Evolutionary conservation across 2,329 filamentous ascomycete species (phyloP).

Genomic region (Nigrograna mackinnonii): DNA sequence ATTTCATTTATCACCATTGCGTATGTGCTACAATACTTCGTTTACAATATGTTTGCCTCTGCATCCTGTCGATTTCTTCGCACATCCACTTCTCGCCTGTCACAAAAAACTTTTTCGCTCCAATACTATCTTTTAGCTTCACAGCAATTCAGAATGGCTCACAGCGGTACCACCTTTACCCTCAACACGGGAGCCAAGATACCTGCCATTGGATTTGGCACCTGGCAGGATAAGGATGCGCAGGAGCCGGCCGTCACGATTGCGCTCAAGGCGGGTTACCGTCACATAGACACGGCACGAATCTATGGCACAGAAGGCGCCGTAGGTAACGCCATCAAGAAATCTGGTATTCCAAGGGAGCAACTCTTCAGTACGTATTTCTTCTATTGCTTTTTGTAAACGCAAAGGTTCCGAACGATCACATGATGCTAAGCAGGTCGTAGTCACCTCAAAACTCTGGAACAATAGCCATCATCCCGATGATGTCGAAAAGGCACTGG

Average conservation of each 20-base stretch:
- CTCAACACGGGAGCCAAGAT: conserved; percentile 75
- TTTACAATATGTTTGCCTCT: conserved; percentile 10
- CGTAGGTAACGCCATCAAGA: conserved; percentile 24
- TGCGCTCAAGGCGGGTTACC: conserved; percentile 17
- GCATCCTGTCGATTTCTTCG: conserved; percentile 7
- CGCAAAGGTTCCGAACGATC: too few relatives aligned
- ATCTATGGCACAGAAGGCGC: conserved; percentile 14
- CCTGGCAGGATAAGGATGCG: conserved; percentile 17
- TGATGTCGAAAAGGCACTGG: conserved; percentile 73
- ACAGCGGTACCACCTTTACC: conserved; percentile 45
- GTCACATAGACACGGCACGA: conserved; percentile 18
- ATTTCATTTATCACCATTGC: too few relatives aligned
- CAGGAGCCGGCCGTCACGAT: conserved; percentile 37
- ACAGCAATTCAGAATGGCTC: conserved; percentile 29
- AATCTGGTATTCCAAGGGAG: conserved; percentile 43
- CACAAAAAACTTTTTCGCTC: conserved; percentile 9
- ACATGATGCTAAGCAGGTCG: too few relatives aligned
- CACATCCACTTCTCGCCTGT: conserved; percentile 9
- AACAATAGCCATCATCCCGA: conserved; percentile 78
- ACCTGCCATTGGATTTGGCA: conserved; percentile 71
- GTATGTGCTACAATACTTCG: too few relatives aligned
- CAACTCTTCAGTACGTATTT: too few relatives aligned
- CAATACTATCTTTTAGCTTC: not conserved
- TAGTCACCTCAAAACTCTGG: conserved; percentile 79
- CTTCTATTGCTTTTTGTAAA: too few relatives aligned